phyloP scores from a whole-genome alignment of 352 stramenopile species.

The Phytophthora macrochlamydospora region DNA sequence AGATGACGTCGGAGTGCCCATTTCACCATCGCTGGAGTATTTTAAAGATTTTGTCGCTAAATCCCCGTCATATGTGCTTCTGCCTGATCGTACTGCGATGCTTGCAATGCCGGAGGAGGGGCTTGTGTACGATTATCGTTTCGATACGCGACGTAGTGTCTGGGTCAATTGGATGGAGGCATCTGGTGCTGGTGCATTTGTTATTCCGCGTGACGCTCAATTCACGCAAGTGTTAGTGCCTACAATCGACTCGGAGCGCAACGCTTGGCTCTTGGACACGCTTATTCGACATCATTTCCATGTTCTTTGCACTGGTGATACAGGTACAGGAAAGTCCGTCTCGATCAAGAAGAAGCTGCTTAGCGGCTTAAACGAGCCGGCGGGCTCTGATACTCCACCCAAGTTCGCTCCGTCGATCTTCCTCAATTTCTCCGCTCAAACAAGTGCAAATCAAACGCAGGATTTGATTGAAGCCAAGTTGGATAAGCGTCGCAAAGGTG shows the following conservation, averaged over 20 bases:
- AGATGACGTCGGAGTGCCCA: conserved; percentile 21
- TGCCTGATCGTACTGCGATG: conserved; percentile 30
- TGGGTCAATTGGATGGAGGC: conserved; percentile 87
- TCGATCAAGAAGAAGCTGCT: conserved; percentile 94
- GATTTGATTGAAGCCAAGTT: conserved; percentile 95
- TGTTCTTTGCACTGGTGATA: conserved; percentile 92
- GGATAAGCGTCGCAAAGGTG: conserved; percentile 93
- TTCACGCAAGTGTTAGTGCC: conserved; percentile 93
- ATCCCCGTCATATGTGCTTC: conserved; percentile 70
- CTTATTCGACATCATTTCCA: conserved; percentile 90
- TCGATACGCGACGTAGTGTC: conserved; percentile 82
- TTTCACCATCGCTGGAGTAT: conserved; percentile 38
- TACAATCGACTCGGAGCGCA: conserved; percentile 93
- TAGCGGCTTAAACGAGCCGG: conserved; percentile 66
- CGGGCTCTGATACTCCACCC: conserved; percentile 13
- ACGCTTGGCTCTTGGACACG: conserved; percentile 91
- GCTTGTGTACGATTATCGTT: conserved; percentile 92
- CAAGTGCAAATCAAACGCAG: conserved; percentile 93
- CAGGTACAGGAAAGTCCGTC: conserved; percentile 94
- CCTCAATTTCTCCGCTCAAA: conserved; percentile 95
- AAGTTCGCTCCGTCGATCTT: conserved; percentile 87
- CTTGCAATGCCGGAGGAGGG: conserved; percentile 64
- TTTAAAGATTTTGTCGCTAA: conserved; percentile 91
- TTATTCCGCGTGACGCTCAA: conserved; percentile 72
- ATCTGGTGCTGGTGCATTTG: conserved; percentile 36